Base-by-base conservation (phyloP, 331 rosid genomes). In the Rosa hybrid region DNA sequence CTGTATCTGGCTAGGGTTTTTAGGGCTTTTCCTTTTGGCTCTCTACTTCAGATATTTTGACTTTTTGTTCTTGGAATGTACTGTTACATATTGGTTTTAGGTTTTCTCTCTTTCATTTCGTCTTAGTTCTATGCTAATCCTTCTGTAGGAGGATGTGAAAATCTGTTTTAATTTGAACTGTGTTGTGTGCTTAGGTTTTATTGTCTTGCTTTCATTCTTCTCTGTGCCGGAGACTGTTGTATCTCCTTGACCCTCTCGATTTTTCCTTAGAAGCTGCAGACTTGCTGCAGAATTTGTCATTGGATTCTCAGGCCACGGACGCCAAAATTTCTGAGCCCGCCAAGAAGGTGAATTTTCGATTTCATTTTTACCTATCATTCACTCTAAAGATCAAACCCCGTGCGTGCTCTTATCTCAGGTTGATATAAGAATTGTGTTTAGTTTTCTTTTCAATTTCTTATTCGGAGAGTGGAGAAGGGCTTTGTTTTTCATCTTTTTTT, bases 201-300 rank as follows among this genome's bases (percentile, higher is more conserved):
- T 34, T 34, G 39, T 2, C 1, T 60, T 45, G 6, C 16, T 59
- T 59, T 60, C 7, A 11, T 23, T 11, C 6, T 73, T 41, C 4
- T 71, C 27, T 44, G 17, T 67, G 41, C 62, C 17, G 39, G 4
- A 3, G 5, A 68, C 46, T 23, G 6, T 18, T 72, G 86, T 81
- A 0, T 81, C 80, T 86, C 95, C 97, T 91, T 94, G 44, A 92
- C 90, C 81, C 23, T 57, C 63, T 18, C 12, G 30, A 12, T 64
- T 63, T 77, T 79, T 78, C 68, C 27, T 77, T 84, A 92, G 97
- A 94, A 84, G 84, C 98, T 78, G 78, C 89, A 77, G 97, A 90
- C 76, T 91, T 92, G 90, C 83, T 94, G 9, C 97, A 92, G 90
- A 94, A 91, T 87, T 87, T 94, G 86, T 73, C 98, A 0, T 53